Percentiles rank a stretch among this genome's conserved stretches.
Conservation (phyloP, 2,329 filamentous ascomycete genomes). For the Fusarium oxysporum region DNA sequence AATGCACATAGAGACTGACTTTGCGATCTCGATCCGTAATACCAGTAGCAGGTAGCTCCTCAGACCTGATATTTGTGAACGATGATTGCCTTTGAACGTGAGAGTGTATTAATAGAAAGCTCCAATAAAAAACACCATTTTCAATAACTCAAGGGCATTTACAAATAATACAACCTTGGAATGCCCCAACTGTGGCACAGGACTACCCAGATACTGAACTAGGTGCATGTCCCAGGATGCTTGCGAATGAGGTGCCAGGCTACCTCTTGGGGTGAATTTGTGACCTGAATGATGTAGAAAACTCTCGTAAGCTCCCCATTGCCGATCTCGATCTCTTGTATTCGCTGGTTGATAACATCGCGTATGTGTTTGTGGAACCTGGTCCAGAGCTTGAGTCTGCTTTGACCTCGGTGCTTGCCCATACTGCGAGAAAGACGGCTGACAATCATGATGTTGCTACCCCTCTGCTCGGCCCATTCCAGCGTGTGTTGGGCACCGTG, state of each 20-base stretch:
- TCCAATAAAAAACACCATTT: too few relatives aligned
- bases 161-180: neutral
- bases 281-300: neutral
- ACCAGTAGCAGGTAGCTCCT: neutral
- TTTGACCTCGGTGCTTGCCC: neutral
- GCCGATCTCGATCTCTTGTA: neutral
- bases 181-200: neutral
- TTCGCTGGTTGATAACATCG: conserved; percentile 1
- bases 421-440: neutral
- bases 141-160: neutral
- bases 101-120: neutral
- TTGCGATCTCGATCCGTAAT: neutral
- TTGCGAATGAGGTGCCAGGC: conserved; percentile 13
- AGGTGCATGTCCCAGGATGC: neutral
- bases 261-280: neutral
- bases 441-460: conserved; percentile 3
- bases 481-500: neutral
- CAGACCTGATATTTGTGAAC: neutral
- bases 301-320: neutral
- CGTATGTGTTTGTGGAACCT: neutral
- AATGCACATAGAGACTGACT: neutral
- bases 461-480: conserved; percentile 6
- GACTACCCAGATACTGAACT: neutral
- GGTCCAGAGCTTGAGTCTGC: neutral
- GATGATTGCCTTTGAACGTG: neutral